Percentiles rank a stretch among this genome's conserved stretches.
These are phyloP conservation scores for Eucalyptus pauciflora DNA, from an alignment of 345 rosid genomes.

Conservation along the genomic window DNA sequence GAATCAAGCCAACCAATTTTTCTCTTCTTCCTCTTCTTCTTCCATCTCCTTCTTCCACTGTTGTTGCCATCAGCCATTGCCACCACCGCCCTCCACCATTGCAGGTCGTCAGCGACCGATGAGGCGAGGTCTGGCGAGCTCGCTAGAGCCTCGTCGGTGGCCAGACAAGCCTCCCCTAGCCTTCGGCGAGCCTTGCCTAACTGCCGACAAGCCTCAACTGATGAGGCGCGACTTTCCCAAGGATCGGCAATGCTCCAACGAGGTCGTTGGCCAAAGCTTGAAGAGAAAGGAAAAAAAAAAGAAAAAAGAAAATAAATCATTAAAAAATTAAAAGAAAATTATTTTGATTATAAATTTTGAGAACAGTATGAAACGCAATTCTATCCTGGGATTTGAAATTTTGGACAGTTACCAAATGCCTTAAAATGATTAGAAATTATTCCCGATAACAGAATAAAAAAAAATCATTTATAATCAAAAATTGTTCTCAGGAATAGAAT, in stretches of 20 bases:
- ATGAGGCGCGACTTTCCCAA: rapidly evolving
- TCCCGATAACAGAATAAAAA: too few relatives aligned
- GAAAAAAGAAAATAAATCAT: too few relatives aligned
- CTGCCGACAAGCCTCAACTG: rapidly evolving
- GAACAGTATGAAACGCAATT: rapidly evolving
- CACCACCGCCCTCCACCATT: rapidly evolving
- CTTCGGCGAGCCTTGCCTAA: rapidly evolving
- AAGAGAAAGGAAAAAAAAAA: too few relatives aligned
- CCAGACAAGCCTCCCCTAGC: rapidly evolving
- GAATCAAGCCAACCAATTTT: too few relatives aligned
- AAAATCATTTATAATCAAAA: rapidly evolving
- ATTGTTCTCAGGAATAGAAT: rapidly evolving
- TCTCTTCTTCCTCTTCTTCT: too few relatives aligned
- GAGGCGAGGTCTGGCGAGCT: too few relatives aligned
- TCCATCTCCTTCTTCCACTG: too few relatives aligned
- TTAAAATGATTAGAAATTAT: too few relatives aligned
- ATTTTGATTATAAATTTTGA: too few relatives aligned
- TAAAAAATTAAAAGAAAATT: too few relatives aligned
- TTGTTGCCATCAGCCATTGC: rapidly evolving
- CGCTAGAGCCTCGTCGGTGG: rapidly evolving
- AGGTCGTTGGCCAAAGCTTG: rapidly evolving
- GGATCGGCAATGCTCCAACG: rapidly evolving
- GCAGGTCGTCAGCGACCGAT: rapidly evolving
- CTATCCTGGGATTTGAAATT: too few relatives aligned
- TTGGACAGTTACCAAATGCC: rapidly evolving